Evolutionary conservation across 257 asterid genomes (phyloP).

Genomic region (Haberlea rhodopensis): DNA sequence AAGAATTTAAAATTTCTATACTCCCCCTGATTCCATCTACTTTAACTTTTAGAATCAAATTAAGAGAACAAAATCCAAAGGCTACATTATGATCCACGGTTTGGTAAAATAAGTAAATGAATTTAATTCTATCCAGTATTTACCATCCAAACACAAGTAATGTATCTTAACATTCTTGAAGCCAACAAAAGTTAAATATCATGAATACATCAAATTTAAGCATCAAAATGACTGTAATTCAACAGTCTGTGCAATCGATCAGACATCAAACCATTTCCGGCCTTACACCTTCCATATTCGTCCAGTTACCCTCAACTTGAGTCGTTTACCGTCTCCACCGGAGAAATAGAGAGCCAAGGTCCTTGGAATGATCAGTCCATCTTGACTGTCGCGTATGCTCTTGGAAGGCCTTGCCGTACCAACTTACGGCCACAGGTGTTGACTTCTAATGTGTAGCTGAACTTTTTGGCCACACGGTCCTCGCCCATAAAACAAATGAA

Average conservation of each 20-base stretch:
- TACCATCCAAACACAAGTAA: too few relatives aligned
- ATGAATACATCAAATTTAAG: too few relatives aligned
- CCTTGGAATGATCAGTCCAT: constrained; percentile 74
- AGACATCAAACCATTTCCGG: not conserved
- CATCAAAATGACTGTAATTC: too few relatives aligned
- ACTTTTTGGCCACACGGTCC: constrained; percentile 61
- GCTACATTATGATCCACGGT: too few relatives aligned
- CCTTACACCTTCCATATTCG: constrained; percentile 67
- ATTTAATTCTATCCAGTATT: too few relatives aligned
- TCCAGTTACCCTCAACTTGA: constrained; percentile 76
- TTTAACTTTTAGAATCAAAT: too few relatives aligned
- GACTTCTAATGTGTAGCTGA: too few relatives aligned
- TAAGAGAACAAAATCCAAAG: not conserved
- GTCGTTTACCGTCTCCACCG: constrained; percentile 57
- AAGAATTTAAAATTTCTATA: too few relatives aligned
- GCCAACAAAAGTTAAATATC: too few relatives aligned
- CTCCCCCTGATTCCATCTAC: too few relatives aligned
- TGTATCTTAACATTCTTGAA: constrained; percentile 22
- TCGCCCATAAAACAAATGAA: constrained; percentile 88
- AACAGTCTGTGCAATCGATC: constrained; percentile 23
- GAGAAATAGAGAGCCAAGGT: constrained; percentile 72
- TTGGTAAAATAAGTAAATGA: too few relatives aligned
- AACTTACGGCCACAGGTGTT: too few relatives aligned
- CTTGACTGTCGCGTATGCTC: constrained; percentile 87
- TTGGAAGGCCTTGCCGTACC: constrained; percentile 93